Conservation (phyloP, 306 rosid genomes). For the Arachis hypogaea region DNA sequence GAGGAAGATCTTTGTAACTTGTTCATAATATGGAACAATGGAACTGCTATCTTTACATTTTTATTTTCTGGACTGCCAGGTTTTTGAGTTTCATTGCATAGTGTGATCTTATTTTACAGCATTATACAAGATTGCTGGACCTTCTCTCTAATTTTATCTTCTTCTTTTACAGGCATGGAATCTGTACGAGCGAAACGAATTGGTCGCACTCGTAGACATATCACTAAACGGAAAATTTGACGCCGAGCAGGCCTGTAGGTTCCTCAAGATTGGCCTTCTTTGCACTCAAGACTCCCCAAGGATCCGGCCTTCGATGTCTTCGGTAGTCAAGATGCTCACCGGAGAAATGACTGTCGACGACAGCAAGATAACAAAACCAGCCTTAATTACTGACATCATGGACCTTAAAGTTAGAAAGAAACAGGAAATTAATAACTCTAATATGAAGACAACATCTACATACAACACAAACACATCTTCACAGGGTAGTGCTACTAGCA, state of each 20-base stretch:
- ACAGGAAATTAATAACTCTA: slow-evolving; percentile 27
- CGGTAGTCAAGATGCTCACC: slow-evolving; percentile 85
- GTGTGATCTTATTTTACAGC: slow-evolving; percentile 22
- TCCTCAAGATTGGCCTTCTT: slow-evolving; percentile 83
- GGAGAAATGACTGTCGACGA: slow-evolving; percentile 57
- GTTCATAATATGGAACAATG: neutral
- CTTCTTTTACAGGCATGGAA: slow-evolving; percentile 70
- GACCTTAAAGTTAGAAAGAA: slow-evolving; percentile 66
- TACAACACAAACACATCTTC: slow-evolving; percentile 45
- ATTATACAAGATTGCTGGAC: slow-evolving; percentile 14
- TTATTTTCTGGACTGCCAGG: neutral
- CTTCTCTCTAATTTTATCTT: slow-evolving; percentile 26
- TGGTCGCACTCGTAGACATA: slow-evolving; percentile 64
- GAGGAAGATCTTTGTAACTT: neutral
- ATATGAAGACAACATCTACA: slow-evolving; percentile 33
- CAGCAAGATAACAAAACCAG: slow-evolving; percentile 70
- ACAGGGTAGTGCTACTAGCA: slow-evolving; percentile 32
- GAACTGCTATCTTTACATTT: neutral
- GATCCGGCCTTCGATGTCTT: slow-evolving; percentile 88
- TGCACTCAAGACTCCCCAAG: slow-evolving; percentile 91
- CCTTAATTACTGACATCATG: slow-evolving; percentile 83
- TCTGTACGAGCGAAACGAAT: slow-evolving; percentile 63
- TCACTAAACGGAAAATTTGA: slow-evolving; percentile 74
- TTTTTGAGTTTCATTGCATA: slow-evolving; percentile 19
- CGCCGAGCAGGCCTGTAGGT: slow-evolving; percentile 75